Conservation (phyloP, 768 basidiomycete genomes). For the Boletellus ananas region DNA sequence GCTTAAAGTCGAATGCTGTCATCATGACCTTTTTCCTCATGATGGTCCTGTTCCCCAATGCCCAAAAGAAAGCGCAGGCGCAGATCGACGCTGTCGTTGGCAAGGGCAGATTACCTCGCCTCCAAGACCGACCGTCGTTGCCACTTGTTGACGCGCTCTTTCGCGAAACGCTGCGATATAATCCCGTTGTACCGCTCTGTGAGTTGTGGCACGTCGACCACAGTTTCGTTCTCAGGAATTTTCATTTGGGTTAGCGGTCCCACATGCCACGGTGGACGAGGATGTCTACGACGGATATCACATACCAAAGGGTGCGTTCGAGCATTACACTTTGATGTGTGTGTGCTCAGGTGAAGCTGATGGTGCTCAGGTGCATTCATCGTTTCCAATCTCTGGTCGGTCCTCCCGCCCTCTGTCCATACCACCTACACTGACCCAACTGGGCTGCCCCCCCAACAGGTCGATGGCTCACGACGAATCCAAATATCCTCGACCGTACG, state of each 20-base stretch:
- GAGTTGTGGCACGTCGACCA: background rate
- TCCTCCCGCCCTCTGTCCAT: background rate
- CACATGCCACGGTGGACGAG: slow-evolving; percentile 32
- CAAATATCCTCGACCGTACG: slow-evolving; percentile 35
- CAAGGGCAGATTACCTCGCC: slow-evolving; percentile 1
- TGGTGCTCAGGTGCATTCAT: slow-evolving; percentile 4
- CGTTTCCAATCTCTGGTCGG: slow-evolving; percentile 10
- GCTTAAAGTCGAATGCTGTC: slow-evolving; percentile 20
- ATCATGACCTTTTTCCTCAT: slow-evolving; percentile 7
- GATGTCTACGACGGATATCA: slow-evolving; percentile 43
- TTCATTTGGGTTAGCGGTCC: slow-evolving; percentile 14
- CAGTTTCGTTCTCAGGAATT: background rate
- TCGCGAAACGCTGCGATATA: slow-evolving; percentile 10
- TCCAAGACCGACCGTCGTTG: slow-evolving; percentile 9
- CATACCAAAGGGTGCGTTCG: slow-evolving; percentile 39
- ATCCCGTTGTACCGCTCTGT: slow-evolving; percentile 10
- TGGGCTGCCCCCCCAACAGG: background rate
- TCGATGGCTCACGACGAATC: slow-evolving; percentile 16
- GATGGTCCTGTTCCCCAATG: slow-evolving; percentile 9
- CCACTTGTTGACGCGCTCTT: slow-evolving; percentile 13
- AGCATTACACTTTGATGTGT: background rate
- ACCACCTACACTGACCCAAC: background rate
- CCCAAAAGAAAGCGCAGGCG: slow-evolving; percentile 12
- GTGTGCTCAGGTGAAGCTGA: background rate
- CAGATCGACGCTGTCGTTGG: slow-evolving; percentile 10